Conservation (phyloP, 1,284 basidiomycete genomes). For the Leucoagaricus sp. region DNA sequence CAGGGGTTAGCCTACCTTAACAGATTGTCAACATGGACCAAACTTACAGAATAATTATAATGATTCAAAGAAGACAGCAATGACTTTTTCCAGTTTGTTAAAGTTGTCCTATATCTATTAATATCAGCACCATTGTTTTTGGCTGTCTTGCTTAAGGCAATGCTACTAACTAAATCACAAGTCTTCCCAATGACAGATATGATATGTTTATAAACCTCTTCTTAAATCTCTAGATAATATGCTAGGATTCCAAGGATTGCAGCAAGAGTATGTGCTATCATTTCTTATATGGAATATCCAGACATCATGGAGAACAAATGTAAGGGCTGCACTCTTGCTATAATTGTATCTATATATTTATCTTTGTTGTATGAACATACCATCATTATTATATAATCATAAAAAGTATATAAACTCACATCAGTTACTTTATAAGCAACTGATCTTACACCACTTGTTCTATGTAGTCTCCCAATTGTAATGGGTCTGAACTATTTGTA, state of each 20-base stretch:
- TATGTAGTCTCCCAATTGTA: too few species aligned
- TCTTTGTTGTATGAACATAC: too few species aligned
- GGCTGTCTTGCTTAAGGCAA: not conserved
- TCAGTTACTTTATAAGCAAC: too few species aligned
- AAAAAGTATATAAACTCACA: too few species aligned
- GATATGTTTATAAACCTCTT: slow-evolving; percentile 49
- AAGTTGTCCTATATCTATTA: slow-evolving; percentile 45
- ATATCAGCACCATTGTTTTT: not conserved
- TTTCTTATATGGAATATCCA: slow-evolving; percentile 45
- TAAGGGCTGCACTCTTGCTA: too few species aligned
- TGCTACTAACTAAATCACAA: slow-evolving; percentile 38
- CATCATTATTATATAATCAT: too few species aligned
- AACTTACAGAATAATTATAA: slow-evolving; percentile 48
- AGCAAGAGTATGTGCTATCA: slow-evolving; percentile 49
- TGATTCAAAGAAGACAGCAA: slow-evolving; percentile 46
- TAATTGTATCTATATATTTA: too few species aligned
- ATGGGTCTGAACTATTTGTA: too few species aligned
- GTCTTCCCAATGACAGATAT: slow-evolving; percentile 39
- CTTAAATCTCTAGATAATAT: slow-evolving; percentile 45
- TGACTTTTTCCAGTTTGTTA: slow-evolving; percentile 44
- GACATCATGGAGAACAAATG: slow-evolving; percentile 15
- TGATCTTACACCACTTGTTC: too few species aligned
- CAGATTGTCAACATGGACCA: too few species aligned
- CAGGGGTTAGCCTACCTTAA: too few species aligned
- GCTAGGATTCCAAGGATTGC: slow-evolving; percentile 48